Base-by-base conservation (phyloP, 768 basidiomycete genomes). In the Tulasnella calospora region DNA sequence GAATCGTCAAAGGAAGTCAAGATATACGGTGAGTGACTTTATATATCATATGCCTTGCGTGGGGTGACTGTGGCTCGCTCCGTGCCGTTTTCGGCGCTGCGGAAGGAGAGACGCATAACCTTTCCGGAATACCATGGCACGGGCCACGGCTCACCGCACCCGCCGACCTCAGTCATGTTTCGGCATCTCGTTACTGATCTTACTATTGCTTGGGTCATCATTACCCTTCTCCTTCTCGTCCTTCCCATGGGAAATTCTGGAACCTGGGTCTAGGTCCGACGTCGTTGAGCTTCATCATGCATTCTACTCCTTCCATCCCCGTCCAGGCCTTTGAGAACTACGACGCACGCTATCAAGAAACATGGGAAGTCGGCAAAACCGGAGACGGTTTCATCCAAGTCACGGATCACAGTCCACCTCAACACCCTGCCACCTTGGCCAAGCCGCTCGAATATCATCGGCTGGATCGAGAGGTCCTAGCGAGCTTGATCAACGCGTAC, bases 331-430 rank as follows among this genome's bases (percentile, higher is more conserved):
- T 96, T 81, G 93, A 96, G 85, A 89, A 86, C 33, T 96, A 95
- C 84, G 95, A 99, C 85, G 88, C 90, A 79, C 91, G 94, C 23
- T 92, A 97, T 84, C 91, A 96, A 81, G 93, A 95, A 84, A 89
- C 90, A 0, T 97, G 95, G 88, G 92, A 95, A 83, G 90, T 99
- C 79, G 89, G 90, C 82, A 89, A 91, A 80, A 88, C 86, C 38
- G 95, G 95, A 5, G 94, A 98, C 80, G 96, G 97, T 3, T 87
- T 98, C 80, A 95, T 99, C 80, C 89, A 91, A 71, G 90, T 96
- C 40, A 89, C 91, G 82, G 90, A 91, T 82, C 47, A 74, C 90
- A 91, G 27, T 82, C 87, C 55, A 21, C 73, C 67, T 33, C 61
- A 67, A 17, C 61, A 67, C 6, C 78, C 44, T 82, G 82, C 70